Base-by-base conservation (phyloP, 108 stramenopile species). In the Nitzschia palea region DNA sequence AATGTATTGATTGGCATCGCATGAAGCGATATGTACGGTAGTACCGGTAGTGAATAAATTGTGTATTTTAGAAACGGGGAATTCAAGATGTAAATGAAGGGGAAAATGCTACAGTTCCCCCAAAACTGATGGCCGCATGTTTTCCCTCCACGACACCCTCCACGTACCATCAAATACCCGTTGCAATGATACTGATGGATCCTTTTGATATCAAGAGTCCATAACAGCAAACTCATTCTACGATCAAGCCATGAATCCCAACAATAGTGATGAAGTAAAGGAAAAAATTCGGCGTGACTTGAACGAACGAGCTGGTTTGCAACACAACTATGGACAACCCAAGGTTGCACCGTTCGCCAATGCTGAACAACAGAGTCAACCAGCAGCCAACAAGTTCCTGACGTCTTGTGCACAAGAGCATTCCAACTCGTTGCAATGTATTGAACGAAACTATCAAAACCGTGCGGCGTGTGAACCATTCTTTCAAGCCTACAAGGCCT, bases 401-500 rank as follows among this genome's bases (percentile, higher is more conserved):
- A 93, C 91, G 3, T 87, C 86, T 60, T 93, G 91, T 65, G 56
- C 70, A 58, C 74, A 62, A 20, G 80, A 93, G 70, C 87, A 88
- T 42, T 44, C 55, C 20, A 83, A 73, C 9, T 86, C 85, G 2
- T 55, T 93, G 51, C 31, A 84, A 37, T 93, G 91, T 37, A 88
- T 89, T 53, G 82, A 86, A 67, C 86, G 83, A 35, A 88, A 93
- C 70, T 88, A 87, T 48, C 72, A 79, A 28, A 84, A 87, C 47
- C 84, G 77, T 20, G 66, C 73, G 25, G 85, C 81, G 20, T 93
- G 91, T 80, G 70, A 78, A 32, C 52, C 65, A 3, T 86, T 77
- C 56, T 93, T 89, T 78, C 77, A 89, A 18, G 85, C 81, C 20
- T 93, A 93, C 74, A 88, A 83, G 56, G 60, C 64, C 34, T 93